Conservation (phyloP, 1,284 basidiomycete genomes). For the Pterulicium gracile region DNA sequence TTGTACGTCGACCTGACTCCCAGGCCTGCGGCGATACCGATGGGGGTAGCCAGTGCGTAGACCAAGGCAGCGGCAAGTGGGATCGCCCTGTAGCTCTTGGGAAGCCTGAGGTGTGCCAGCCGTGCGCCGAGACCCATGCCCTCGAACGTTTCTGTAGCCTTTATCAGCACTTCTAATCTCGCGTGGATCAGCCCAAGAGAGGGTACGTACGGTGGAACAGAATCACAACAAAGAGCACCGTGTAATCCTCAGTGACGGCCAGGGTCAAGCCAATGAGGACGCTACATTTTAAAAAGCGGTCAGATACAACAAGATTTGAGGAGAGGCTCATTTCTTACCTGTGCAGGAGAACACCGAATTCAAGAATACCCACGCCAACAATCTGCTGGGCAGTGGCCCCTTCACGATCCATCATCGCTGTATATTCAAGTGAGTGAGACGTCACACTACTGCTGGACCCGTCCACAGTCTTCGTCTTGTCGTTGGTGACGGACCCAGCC, state of each 20-base stretch:
- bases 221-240: slow-evolving; percentile 30
- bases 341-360: slow-evolving; percentile 32
- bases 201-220: background rate
- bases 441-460: background rate
- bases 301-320: too few relatives aligned
- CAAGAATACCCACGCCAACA: slow-evolving; percentile 30
- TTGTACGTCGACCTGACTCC: slow-evolving; percentile 77
- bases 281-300: too few relatives aligned
- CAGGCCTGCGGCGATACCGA: slow-evolving; percentile 79
- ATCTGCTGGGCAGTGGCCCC: slow-evolving; percentile 23
- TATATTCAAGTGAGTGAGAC: background rate
- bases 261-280: slow-evolving; percentile 32
- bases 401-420: slow-evolving; percentile 3
- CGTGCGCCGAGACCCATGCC: slow-evolving; percentile 85
- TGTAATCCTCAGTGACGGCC: slow-evolving; percentile 25
- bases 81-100: slow-evolving; percentile 45
- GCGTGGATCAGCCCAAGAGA: background rate
- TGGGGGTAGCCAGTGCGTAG: slow-evolving; percentile 74
- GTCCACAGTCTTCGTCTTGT: background rate
- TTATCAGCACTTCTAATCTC: background rate
- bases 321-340: too few relatives aligned
- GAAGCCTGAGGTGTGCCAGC: slow-evolving; percentile 64
- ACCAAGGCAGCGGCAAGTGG: slow-evolving; percentile 55
- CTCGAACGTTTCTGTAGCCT: slow-evolving; percentile 73
- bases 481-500: background rate